These are phyloP conservation scores for Aspergillus biplanus DNA, from an alignment of 495 filamentous ascomycete species.

Conservation along the genomic window DNA sequence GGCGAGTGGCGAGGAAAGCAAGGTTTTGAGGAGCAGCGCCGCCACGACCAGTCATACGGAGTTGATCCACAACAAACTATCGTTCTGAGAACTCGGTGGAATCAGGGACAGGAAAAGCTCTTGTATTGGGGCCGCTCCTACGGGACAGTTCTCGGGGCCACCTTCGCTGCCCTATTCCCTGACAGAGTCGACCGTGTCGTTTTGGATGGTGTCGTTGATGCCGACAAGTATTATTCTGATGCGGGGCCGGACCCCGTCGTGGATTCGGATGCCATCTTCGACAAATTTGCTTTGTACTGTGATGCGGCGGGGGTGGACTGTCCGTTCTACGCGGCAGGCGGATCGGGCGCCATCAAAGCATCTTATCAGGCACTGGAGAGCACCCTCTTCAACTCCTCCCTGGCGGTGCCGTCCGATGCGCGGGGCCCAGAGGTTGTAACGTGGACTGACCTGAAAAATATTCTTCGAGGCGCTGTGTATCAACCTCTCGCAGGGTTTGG, in stretches of 20 bases:
- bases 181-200: conserved; percentile 52
- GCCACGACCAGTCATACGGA: conserved; percentile 35
- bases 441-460: conserved; percentile 45
- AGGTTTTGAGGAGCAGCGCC: conserved; percentile 32
- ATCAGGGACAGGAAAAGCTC: conserved; percentile 48
- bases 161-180: conserved; percentile 58
- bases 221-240: conserved; percentile 46
- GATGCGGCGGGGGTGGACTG: conserved; percentile 47
- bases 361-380: conserved; percentile 45
- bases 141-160: conserved; percentile 65
- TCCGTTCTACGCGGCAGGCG: conserved; percentile 44
- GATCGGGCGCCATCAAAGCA: conserved; percentile 40
- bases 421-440: conserved; percentile 47
- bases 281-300: conserved; percentile 53
- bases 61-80: conserved; percentile 33
- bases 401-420: conserved; percentile 42
- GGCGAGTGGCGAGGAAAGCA: conserved; percentile 47
- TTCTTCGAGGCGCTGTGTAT: conserved; percentile 50
- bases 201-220: conserved; percentile 60
- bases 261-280: conserved; percentile 55
- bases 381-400: conserved; percentile 46
- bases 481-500: conserved; percentile 62
- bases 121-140: conserved; percentile 72
- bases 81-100: conserved; percentile 35
- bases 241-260: conserved; percentile 46